Conservation (phyloP, 257 asterid species). For the Salvia rosmarinus region DNA sequence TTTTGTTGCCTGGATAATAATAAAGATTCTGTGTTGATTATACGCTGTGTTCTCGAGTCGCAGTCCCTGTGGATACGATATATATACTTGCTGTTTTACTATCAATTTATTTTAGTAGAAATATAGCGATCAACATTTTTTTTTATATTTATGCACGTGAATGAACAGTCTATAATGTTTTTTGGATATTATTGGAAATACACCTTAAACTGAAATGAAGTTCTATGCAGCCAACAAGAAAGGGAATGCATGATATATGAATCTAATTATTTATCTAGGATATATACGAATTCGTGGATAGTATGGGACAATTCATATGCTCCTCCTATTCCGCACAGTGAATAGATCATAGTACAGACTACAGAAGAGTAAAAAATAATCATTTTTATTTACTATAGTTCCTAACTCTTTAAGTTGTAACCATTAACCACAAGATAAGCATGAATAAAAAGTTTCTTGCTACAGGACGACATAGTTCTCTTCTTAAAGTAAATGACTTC, state of each 20-base stretch:
- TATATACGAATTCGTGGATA: neutral
- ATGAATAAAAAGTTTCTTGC: neutral
- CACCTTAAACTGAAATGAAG: neutral
- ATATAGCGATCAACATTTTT: too few species aligned
- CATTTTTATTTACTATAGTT: neutral
- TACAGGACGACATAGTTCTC: constrained; percentile 9
- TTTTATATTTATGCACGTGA: neutral
- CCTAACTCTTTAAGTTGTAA: constrained; percentile 13
- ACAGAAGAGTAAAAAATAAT: neutral
- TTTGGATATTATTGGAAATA: neutral
- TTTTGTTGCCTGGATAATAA: too few species aligned
- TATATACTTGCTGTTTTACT: too few species aligned
- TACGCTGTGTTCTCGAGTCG: too few species aligned
- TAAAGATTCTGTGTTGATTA: too few species aligned
- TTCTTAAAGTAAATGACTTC: neutral
- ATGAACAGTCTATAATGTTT: neutral
- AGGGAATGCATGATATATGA: neutral
- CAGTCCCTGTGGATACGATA: too few species aligned
- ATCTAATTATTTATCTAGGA: constrained; percentile 9
- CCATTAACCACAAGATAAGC: constrained; percentile 7
- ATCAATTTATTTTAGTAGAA: too few species aligned
- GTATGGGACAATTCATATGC: constrained; percentile 16
- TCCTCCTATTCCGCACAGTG: neutral
- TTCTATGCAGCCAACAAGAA: neutral
- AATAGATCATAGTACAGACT: constrained; percentile 5